A percentile compares a stretch with the other conserved stretches of the same genome.
These are phyloP conservation scores for Boletellus ananas DNA, from an alignment of 768 basidiomycete species.

Conservation along the genomic window DNA sequence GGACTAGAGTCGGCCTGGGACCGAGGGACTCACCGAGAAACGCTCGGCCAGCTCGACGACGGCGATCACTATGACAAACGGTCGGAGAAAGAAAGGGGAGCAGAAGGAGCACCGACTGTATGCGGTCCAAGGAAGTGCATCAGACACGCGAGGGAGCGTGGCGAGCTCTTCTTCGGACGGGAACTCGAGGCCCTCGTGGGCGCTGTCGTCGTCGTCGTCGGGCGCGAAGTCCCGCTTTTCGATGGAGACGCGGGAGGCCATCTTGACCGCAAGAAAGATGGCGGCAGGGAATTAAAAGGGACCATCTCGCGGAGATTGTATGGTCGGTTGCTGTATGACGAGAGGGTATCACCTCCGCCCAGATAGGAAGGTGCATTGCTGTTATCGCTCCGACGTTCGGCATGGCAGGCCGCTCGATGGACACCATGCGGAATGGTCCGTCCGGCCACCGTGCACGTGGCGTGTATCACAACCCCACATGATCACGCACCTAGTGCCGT, in stretches of 20 bases:
- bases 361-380: too few relatives aligned
- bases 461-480: too few relatives aligned
- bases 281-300: too few relatives aligned
- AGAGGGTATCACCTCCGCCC: too few relatives aligned
- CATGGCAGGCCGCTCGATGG: too few relatives aligned
- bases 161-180: slow-evolving; percentile 59
- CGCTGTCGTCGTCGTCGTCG: slow-evolving; percentile 29
- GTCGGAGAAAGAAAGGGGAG: background rate
- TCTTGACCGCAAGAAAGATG: too few relatives aligned
- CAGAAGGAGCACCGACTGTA: slow-evolving; percentile 28
- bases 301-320: too few relatives aligned
- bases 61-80: slow-evolving; percentile 48
- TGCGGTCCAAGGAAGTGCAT: slow-evolving; percentile 54
- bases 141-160: slow-evolving; percentile 60
- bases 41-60: slow-evolving; percentile 68
- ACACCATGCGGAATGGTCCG: too few relatives aligned
- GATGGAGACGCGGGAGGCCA: slow-evolving; percentile 3
- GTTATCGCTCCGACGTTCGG: too few relatives aligned
- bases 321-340: too few relatives aligned
- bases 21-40: slow-evolving; percentile 50
- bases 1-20: background rate
- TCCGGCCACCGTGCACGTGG: too few relatives aligned
- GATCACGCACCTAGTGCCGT: too few relatives aligned
- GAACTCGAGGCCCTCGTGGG: slow-evolving; percentile 54
- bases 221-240: slow-evolving; percentile 23